Evolutionary conservation across 371 early-diverging fungal genomes (phyloP), one percentile per base, ranked within the genome.

Genomic region (Mortierella sp.): DNA sequence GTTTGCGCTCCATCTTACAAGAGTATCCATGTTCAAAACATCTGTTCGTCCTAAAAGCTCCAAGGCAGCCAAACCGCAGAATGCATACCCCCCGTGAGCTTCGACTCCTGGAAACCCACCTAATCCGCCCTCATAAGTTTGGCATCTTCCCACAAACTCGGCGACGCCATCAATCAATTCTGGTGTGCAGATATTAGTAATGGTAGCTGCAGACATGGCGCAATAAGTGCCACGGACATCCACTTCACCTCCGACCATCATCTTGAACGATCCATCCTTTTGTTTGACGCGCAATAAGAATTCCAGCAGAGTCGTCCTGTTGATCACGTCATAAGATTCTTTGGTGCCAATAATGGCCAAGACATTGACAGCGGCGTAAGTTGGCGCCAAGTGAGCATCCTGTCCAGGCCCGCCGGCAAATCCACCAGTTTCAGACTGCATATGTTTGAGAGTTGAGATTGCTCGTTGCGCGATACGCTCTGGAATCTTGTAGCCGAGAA

Each of bases 41-140:
- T 91, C 82, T 19, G 90, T 83, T 34, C 86, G 83, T 43, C 89
- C 92, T 13, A 99, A 66, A 8, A 99, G 85, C 54, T 91, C 92
- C 80, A 97, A 78, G 0, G 98, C 95, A 0, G 98, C 99, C 37
- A 97, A 66, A 2, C 93, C 99, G 84, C 99, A 98, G 68, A 94
- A 96, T 0, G 97, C 94, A 83, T 99, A 99, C 0, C 99, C 99
- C 55, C 98, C 98, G 81, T 99, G 99, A 0, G 98, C 98, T 78
- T 99, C 99, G 13, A 92, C 89, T 3, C 94, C 94, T 0, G 98
- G 98, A 57, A 84, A 85, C 13, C 93, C 91, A 0, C 95, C 96
- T 57, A 98, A 88, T 2, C 99, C 99, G 15, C 99, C 99, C 81
- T 99, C 99, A 82, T 93, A 97, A 0, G 95, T 94, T 79, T 99